phyloP scores from a whole-genome alignment of 352 stramenopile species.

The Globisporangium nodosum region DNA sequence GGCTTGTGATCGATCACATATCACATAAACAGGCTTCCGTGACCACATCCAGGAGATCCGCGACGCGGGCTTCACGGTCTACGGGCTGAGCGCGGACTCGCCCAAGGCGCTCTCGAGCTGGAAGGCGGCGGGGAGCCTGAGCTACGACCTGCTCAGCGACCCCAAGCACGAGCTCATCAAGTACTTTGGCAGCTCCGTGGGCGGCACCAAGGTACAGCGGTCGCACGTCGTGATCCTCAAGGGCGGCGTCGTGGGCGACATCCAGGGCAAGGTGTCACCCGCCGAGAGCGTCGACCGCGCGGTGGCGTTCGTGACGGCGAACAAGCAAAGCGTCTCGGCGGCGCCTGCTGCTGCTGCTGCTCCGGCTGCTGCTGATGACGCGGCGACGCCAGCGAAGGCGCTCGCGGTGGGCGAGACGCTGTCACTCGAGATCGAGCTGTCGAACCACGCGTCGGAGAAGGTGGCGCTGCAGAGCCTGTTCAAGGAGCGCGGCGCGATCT shows the following conservation, averaged over 20 bases:
- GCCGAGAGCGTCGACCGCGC: conserved; percentile 67
- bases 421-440: conserved; percentile 59
- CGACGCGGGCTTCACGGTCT: conserved; percentile 73
- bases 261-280: conserved; percentile 74
- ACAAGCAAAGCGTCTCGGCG: conserved; percentile 20
- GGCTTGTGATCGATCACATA: not conserved
- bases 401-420: conserved; percentile 41
- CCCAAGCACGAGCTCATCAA: conserved; percentile 77
- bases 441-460: conserved; percentile 50
- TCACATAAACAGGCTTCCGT: conserved; percentile 45
- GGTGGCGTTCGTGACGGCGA: conserved; percentile 60
- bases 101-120: conserved; percentile 69
- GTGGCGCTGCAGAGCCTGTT: conserved; percentile 70
- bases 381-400: conserved; percentile 4
- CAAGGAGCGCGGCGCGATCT: conserved; percentile 69
- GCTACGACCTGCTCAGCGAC: conserved; percentile 81
- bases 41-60: conserved; percentile 82
- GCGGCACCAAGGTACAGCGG: conserved; percentile 71
- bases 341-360: not conserved
- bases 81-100: conserved; percentile 71
- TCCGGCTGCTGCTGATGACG: not conserved
- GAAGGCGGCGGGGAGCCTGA: conserved; percentile 74
- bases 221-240: conserved; percentile 83
- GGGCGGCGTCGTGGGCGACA: conserved; percentile 70
- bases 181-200: conserved; percentile 83